Evolutionary conservation across 495 filamentous ascomycete genomes (phyloP), one percentile per base, ranked within the genome.

Genomic region (Patellaria atrata): DNA sequence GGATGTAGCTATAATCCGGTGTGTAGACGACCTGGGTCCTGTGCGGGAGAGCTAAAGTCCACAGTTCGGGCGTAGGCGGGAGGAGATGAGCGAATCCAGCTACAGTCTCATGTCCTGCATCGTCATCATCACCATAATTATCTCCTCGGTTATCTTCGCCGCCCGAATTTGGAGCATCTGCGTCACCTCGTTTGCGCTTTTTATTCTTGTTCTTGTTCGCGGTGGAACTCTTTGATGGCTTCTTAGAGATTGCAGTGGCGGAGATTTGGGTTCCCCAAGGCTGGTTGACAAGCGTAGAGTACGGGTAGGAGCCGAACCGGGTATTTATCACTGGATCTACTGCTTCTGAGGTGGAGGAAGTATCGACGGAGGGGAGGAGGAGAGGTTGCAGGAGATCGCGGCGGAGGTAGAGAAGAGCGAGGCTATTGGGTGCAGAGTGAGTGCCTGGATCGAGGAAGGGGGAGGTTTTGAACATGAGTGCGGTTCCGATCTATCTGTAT

Each of bases 21-120:
- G 83, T 94, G 51, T 97, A 97, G 43, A 97, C 89, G 30, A 97
- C 87, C 58, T 97, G 89, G 6, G 89, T 97, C 30, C 89, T 70
- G 54, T 97, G 89, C 2, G 86, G 89, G 23, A 97, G 67, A 23
- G 77, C 82, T 17, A 70, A 59, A 0, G 91, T 97, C 89, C 89
- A 97, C 11, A 79, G 63, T 55, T 97, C 89, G 10, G 89, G 82
- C 0, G 91, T 94, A 0, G 91, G 91, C 18, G 79, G 82, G 10
- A 94, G 65, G 21, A 97, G 52, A 55, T 97, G 87, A 12, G 85
- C 67, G 59, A 94, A 97, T 15, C 89, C 89, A 49, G 71, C 86
- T 1, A 69, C 48, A 3, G 84, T 83, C 24, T 70, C 66, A 3
- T 71, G 61, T 8, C 73, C 37, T 21, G 40, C 35, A 30, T 42